Conservation (phyloP, 2,329 filamentous ascomycete species). For the Diplodia scrobiculata region DNA sequence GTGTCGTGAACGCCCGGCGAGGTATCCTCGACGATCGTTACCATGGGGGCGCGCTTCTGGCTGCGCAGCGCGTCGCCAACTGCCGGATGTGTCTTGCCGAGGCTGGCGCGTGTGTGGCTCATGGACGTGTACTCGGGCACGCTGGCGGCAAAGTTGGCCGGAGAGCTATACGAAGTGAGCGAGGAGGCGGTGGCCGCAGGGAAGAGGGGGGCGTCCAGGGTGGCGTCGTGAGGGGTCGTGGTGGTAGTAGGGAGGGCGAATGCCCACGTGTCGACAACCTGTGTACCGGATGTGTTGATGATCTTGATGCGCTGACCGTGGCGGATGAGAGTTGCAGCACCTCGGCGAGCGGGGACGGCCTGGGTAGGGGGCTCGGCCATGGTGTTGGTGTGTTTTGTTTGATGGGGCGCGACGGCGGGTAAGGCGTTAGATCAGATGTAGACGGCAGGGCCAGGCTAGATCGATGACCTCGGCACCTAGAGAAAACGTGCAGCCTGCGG, state of each 20-base stretch:
- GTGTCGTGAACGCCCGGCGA: conserved; percentile 52
- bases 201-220: conserved; percentile 16
- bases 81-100: conserved; percentile 44
- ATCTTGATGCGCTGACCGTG: conserved; percentile 55
- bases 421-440: too few species aligned
- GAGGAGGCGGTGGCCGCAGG: conserved; percentile 49
- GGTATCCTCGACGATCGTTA: conserved; percentile 52
- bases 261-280: conserved; percentile 55
- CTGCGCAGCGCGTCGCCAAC: conserved; percentile 43
- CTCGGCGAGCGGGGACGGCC: conserved; percentile 53
- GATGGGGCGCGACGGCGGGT: neutral
- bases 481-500: too few species aligned
- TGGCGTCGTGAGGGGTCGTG: neutral
- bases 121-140: conserved; percentile 51
- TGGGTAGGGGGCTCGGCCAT: conserved; percentile 35
- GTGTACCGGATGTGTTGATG: conserved; percentile 54
- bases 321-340: conserved; percentile 55
- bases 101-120: conserved; percentile 47
- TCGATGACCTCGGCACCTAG: neutral
- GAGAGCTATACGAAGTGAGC: conserved; percentile 52
- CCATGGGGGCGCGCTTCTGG: conserved; percentile 51
- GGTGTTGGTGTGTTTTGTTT: neutral
- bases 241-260: conserved; percentile 45
- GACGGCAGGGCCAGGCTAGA: neutral
- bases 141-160: conserved; percentile 41